Base-by-base conservation (phyloP, 805 yeast genomes). In the Saccharomycopsis babjevae region DNA sequence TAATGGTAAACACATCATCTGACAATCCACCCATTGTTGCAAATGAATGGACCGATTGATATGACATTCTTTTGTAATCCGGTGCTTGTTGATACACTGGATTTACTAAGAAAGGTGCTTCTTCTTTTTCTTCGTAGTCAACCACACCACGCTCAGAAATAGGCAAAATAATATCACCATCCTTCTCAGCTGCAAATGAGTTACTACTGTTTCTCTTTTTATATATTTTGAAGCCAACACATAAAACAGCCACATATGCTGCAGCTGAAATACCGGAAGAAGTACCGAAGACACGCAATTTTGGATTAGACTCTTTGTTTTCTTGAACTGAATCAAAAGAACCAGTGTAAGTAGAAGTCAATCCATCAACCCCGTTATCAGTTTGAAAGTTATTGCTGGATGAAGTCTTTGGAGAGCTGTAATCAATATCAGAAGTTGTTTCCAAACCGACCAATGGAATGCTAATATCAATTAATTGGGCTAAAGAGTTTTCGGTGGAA, bases 401-500 rank as follows among this genome's bases (percentile, higher is more conserved):
- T 28, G 66, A 69, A 8, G 69, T 63, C 15, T 46, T 46, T 46
- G 52, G 52, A 6, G 52, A 46, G 15, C n/a, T 46, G 8, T 20
- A 46, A 25, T 46, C 52, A 3, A 46, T 6, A 42, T 69, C 68
- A 16, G 77, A 69, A 34, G 71, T 71, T 8, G 61, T 13, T 36
- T 59, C 64, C 55, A 82, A 73, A 7, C 82, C 83, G 18, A 77
- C 75, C 57, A 83, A 67, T 57, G 89, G 90, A 61, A 84, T 84
- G 60, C 83, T 77, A 59, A 80, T 77, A 72, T 94, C 97, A 66
- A 94, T 86, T 70, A 89, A 79, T 52, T 73, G 66, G 60, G 91
- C 86, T 68, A 93, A 76, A 50, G 84, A 73, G 18, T 73, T 68
- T 61, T 82, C 80, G 6, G 89, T 79, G 1, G 78, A 67, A 66